Evolutionary conservation across 176 grass and related monocot species (phyloP), one percentile per base, ranked within the genome.

Genomic region (Saccharum officinarum): DNA sequence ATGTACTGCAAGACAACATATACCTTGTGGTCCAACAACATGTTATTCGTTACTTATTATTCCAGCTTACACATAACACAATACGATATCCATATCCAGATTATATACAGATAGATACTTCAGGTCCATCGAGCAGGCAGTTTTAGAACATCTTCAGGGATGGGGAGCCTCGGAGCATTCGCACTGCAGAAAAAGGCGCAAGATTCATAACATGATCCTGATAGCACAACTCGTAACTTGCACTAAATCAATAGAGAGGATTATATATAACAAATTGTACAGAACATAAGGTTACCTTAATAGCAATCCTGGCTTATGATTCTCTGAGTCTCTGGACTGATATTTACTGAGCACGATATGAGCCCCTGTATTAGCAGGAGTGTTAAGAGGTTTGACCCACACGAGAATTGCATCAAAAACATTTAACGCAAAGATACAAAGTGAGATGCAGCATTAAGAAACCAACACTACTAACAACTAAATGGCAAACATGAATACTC

Each of bases 251-350:
- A 59, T 10, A n/a, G 17, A 57, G 60, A 4, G 33, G 7, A 44
- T 9, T 30, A 25, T 33, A 28, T 11, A 14, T 34, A 70, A 77
- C 9, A 37, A 18, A 64, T 22, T 17, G 38, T 15, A 46, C 40
- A 33, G 25, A 63, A 73, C 2, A 34, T 36, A 33, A 75, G 4
- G 20, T 61, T 74, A 90, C 74, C 75, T 90, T 39, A 86, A 47
- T 90, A 87, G 52, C 89, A 90, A 69, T 90, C 89, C 75, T 90
- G 84, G 74, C 80, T 90, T 67, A 84, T 75, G 75, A 90, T 90
- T 42, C 39, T 31, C 80, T 84, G 84, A 33, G 75, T 90, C 16
- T 62, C 69, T 69, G 85, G 89, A 61, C 75, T 91, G 80, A 91
- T 64, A 84, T 87, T 87, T 76, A 87, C 69, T 0, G 84, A 91